Percentiles rank a stretch among this genome's conserved stretches.
These are phyloP conservation scores for Casuarina equisetifolia DNA, from an alignment of 306 rosid genomes.

Conservation along the genomic window DNA sequence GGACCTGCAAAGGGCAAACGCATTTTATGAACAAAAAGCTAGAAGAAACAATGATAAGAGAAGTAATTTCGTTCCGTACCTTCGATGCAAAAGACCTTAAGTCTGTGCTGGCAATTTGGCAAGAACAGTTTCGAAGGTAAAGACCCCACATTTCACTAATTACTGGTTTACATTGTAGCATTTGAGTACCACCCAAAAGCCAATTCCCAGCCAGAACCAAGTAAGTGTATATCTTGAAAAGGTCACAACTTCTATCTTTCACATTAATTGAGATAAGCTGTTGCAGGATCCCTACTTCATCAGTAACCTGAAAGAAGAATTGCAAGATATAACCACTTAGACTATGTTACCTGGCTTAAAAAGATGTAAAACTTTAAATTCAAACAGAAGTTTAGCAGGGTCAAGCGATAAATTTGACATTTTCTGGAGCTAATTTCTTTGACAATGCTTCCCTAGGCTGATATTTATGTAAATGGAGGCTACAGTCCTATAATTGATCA, in stretches of 20 bases:
- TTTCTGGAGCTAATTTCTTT: background rate
- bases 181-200: constrained; percentile 47
- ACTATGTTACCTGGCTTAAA: background rate
- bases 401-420: background rate
- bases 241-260: constrained; percentile 67
- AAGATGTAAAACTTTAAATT: background rate
- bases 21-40: constrained; percentile 8
- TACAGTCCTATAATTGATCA: background rate
- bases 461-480: background rate
- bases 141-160: constrained; percentile 61
- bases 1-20: constrained; percentile 58
- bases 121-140: constrained; percentile 65
- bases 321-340: background rate
- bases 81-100: constrained; percentile 76
- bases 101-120: constrained; percentile 70
- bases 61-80: constrained; percentile 44
- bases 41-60: constrained; percentile 19
- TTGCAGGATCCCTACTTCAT: constrained; percentile 58
- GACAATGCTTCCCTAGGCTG: background rate
- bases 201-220: constrained; percentile 78
- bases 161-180: constrained; percentile 40
- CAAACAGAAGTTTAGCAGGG: background rate
- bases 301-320: constrained; percentile 45
- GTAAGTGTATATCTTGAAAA: constrained; percentile 71
- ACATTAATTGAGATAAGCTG: constrained; percentile 52